A percentile compares a stretch with the other conserved stretches of the same genome.
phyloP scores from a whole-genome alignment of 805 yeast genomes.

The Starmera amethionina region DNA sequence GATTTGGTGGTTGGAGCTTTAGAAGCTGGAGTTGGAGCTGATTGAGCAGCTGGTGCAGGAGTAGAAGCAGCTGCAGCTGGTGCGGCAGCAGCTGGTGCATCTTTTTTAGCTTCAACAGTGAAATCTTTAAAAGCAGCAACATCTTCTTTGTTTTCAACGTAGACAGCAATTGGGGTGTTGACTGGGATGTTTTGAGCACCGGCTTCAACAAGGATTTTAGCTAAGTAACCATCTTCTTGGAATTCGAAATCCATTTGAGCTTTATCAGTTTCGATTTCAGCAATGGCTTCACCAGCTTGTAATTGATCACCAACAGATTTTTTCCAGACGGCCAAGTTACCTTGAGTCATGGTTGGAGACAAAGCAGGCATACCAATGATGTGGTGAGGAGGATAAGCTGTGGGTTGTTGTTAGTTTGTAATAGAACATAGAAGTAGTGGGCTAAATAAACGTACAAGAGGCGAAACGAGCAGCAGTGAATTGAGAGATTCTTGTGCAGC shows the following conservation, averaged over 20 bases:
- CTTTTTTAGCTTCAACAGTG: conserved; percentile 71
- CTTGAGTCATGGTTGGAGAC: conserved; percentile 99
- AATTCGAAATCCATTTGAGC: conserved; percentile 98
- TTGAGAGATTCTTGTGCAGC: conserved; percentile 12
- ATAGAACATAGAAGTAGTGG: too few relatives aligned
- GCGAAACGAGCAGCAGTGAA: conserved; percentile 14
- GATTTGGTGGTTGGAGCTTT: conserved; percentile 20
- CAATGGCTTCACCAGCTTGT: conserved; percentile 86
- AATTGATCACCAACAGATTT: conserved; percentile 84
- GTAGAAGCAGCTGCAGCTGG: conserved; percentile 22
- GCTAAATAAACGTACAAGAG: conserved; percentile 4
- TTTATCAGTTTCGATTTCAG: conserved; percentile 96
- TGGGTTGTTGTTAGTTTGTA: neutral
- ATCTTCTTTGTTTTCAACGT: conserved; percentile 77
- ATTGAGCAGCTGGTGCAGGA: conserved; percentile 20
- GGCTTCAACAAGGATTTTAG: conserved; percentile 73
- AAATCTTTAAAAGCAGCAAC: conserved; percentile 84
- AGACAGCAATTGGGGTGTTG: conserved; percentile 93
- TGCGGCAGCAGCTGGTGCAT: conserved; percentile 36
- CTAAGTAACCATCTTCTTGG: conserved; percentile 92
- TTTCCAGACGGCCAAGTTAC: conserved; percentile 84
- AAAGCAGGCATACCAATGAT: conserved; percentile 97
- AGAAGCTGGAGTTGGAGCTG: conserved; percentile 13
- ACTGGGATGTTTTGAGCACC: conserved; percentile 90
- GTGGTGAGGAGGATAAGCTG: conserved; percentile 64